Evolutionary conservation across 805 yeast genomes (phyloP).

Genomic region (Nakazawaea wickerhamii): DNA sequence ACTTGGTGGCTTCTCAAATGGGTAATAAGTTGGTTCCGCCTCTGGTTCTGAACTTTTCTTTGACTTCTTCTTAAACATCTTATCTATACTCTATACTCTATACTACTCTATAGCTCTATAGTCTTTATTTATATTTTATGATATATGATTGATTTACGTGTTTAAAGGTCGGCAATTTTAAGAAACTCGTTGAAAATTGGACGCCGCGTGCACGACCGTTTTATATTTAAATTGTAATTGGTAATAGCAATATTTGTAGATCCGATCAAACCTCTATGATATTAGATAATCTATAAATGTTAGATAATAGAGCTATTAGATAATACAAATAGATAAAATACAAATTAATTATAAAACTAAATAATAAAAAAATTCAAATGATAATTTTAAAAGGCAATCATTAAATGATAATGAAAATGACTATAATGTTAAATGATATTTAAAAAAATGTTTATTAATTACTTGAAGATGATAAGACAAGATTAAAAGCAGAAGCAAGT

Average conservation of each 20-base stretch:
- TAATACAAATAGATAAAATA: too few species aligned
- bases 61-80: conserved; percentile 2
- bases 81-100: neutral
- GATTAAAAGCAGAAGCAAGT: conserved; percentile 12
- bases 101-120: neutral
- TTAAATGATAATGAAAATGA: neutral
- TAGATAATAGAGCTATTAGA: too few species aligned
- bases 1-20: conserved; percentile 10
- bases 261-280: too few species aligned
- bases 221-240: too few species aligned
- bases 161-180: too few species aligned
- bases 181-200: too few species aligned
- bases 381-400: neutral
- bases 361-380: too few species aligned
- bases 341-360: too few species aligned
- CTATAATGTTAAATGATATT: neutral
- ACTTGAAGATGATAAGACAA: neutral
- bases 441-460: neutral
- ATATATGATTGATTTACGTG: neutral
- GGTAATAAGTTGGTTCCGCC: conserved; percentile 8
- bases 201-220: too few species aligned
- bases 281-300: too few species aligned
- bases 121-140: too few species aligned
- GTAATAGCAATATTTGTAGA: too few species aligned
- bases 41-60: neutral